Percentiles rank a stretch among this genome's conserved stretches.
Evolutionary conservation across 2,329 filamentous ascomycete species (phyloP).

Genomic region (Verticillium zaregamsianum): DNA sequence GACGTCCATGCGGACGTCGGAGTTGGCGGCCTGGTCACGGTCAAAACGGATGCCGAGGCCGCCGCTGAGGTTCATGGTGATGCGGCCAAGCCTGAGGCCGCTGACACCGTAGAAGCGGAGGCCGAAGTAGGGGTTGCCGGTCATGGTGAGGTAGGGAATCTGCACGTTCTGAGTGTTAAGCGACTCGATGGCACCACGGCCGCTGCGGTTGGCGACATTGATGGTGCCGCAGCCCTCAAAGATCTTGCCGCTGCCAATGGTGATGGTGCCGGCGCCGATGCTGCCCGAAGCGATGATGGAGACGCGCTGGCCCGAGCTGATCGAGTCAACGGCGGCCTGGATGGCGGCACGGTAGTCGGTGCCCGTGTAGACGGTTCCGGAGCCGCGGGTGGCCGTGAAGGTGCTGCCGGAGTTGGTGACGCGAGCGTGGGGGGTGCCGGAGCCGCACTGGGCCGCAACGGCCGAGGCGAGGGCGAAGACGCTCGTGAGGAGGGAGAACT

Average conservation of each 20-base stretch:
- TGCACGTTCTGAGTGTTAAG: constrained; percentile 41
- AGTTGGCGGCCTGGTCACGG: constrained; percentile 46
- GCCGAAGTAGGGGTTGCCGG: constrained; percentile 54
- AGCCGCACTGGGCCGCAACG: constrained; percentile 40
- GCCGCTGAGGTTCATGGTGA: constrained; percentile 50
- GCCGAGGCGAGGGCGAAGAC: constrained; percentile 32
- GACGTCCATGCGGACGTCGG: constrained; percentile 48
- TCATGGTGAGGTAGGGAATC: constrained; percentile 55
- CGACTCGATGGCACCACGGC: constrained; percentile 50
- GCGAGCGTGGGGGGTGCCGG: constrained; percentile 38
- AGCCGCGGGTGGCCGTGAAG: constrained; percentile 40
- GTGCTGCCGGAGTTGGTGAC: constrained; percentile 42
- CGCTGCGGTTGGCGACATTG: constrained; percentile 34
- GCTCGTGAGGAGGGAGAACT: constrained; percentile 10
- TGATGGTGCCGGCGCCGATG: constrained; percentile 49
- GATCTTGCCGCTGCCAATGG: constrained; percentile 46
- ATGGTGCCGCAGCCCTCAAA: constrained; percentile 58
- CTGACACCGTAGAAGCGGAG: constrained; percentile 49
- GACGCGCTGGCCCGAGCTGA: constrained; percentile 47
- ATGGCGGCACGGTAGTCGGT: constrained; percentile 50
- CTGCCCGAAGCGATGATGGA: constrained; percentile 50
- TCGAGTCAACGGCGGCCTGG: constrained; percentile 48
- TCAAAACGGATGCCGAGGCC: constrained; percentile 56
- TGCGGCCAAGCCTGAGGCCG: constrained; percentile 43
- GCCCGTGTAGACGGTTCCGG: constrained; percentile 43